Conservation (phyloP, 2,329 filamentous ascomycete genomes). For the Fusarium tjaetaba region DNA sequence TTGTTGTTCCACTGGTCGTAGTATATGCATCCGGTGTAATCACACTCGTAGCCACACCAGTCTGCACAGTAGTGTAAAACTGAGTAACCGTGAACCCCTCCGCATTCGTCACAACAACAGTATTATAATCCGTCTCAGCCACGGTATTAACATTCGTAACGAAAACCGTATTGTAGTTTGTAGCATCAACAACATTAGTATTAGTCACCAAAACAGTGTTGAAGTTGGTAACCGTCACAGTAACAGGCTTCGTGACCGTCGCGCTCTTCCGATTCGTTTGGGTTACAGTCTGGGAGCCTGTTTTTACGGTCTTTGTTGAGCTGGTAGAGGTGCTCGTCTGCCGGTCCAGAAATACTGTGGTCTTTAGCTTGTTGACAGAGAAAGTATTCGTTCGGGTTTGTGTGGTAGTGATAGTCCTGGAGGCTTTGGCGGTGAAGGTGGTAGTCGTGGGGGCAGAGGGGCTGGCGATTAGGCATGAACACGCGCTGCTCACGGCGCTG, state of each 20-base stretch:
- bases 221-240: background rate
- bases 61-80: background rate
- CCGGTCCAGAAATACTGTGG: rapidly evolving
- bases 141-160: background rate
- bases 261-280: background rate
- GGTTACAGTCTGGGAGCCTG: background rate
- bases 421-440: background rate
- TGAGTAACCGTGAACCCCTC: background rate
- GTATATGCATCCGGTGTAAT: background rate
- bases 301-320: background rate
- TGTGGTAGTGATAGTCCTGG: background rate
- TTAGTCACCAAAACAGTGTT: background rate
- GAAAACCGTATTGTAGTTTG: background rate
- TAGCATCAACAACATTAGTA: background rate
- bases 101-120: background rate
- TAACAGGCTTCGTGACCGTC: background rate
- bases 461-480: background rate
- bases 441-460: background rate
- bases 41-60: background rate
- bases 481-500: background rate
- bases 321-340: background rate
- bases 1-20: background rate
- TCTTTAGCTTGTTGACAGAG: background rate
- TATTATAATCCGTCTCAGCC: background rate
- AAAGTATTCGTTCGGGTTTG: background rate